These are phyloP conservation scores for Filobasidium uniguttulatum DNA, from an alignment of 1,284 basidiomycete genomes.

Conservation along the genomic window DNA sequence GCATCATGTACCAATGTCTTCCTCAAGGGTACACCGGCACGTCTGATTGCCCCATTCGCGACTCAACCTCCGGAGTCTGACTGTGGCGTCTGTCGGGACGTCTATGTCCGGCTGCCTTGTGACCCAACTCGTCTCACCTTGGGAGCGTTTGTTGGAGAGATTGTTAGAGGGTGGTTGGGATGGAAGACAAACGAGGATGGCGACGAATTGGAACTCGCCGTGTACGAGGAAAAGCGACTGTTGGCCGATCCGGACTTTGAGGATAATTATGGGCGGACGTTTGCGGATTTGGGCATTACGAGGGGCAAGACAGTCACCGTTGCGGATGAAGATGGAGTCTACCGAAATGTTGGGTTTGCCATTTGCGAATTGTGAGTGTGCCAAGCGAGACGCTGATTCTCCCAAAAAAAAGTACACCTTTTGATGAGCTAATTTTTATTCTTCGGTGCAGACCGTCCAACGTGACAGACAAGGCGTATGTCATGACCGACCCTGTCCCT, in stretches of 20 bases:
- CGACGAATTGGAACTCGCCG: conserved; percentile 49
- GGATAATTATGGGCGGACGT: conserved; percentile 29
- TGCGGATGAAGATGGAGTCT: conserved; percentile 54
- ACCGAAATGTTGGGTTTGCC: conserved; percentile 57
- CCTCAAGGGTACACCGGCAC: conserved; percentile 56
- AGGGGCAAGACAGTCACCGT: conserved; percentile 63
- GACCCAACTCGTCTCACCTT: conserved; percentile 54
- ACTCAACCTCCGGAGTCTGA: conserved; percentile 52
- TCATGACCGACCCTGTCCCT: too few species aligned
- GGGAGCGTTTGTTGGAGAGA: conserved; percentile 53
- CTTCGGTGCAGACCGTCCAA: too few species aligned
- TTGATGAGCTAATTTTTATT: too few species aligned
- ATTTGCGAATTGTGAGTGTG: conserved; percentile 59
- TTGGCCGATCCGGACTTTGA: conserved; percentile 35
- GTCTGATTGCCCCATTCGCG: conserved; percentile 55
- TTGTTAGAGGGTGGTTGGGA: conserved; percentile 36
- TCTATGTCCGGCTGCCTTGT: conserved; percentile 60
- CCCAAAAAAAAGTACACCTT: too few species aligned
- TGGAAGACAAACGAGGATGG: conserved; percentile 46
- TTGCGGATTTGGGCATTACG: conserved; percentile 29
- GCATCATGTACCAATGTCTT: conserved; percentile 50
- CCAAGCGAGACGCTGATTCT: too few species aligned
- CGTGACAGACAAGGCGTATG: too few species aligned
- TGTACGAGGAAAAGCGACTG: conserved; percentile 62
- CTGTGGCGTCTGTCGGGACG: conserved; percentile 77